Evolutionary conservation across 1,284 basidiomycete species (phyloP), one percentile per base, ranked within the genome.

Genomic region (Cystobasidium pallidum): DNA sequence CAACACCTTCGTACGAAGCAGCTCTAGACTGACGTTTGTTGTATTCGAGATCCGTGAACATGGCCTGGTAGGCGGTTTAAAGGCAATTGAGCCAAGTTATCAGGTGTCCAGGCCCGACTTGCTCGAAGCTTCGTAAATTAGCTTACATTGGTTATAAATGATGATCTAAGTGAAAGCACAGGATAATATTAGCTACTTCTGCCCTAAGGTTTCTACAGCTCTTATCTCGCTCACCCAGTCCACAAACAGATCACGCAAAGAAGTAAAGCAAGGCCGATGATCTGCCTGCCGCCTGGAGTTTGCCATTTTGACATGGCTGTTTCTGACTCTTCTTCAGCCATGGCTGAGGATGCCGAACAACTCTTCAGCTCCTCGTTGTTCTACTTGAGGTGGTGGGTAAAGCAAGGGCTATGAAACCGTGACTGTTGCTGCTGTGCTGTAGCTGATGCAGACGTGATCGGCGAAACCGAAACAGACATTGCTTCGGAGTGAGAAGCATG

Each of bases 211-310:
- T 10, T 6, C 2, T 10, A 43, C 10, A 19, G n/a, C 2, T n/a
- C 30, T 15, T 13, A 65, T 47, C 26, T 43, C n/a, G 70, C 77
- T 41, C 41, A 78, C 78, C 4, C 63, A 49, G 89, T 94, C 92
- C 92, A 95, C 15, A 94, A 85, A 28, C 92, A 77, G 55, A 94
- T 91, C 59, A 95, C 92, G 52, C 88, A 76, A 4, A 93, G 81
- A 26, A 94, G 85, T 32, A 94, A 83, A 43, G 83, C 81, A 61
- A 94, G 87, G 66, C 92, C 92, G 62, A 87, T 78, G 63, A 86
- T 28, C 58, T 61, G 58, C 45, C 58, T 61, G 24, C 58, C 58
- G 15, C 39, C 58, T n/a, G 58, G 58, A 43, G 58, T 61, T 8
- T 43, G 43, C 58, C 58, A 61, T 43, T 39, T 43, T 3, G 58